Base-by-base conservation (phyloP, 2,329 filamentous ascomycete genomes). In the Ceratocystis variospora region DNA sequence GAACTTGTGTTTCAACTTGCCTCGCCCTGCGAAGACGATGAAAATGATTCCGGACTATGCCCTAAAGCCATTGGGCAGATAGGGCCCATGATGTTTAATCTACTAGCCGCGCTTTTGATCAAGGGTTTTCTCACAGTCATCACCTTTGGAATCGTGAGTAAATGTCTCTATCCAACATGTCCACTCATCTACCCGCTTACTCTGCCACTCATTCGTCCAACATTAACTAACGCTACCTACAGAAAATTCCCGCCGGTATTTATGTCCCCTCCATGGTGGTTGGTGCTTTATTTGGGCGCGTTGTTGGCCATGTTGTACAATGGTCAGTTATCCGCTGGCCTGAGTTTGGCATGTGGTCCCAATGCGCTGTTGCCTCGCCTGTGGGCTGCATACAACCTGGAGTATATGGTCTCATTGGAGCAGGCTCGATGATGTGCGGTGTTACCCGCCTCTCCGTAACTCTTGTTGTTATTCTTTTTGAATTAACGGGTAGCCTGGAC, bases 191-290 rank as follows among this genome's bases (percentile, higher is more conserved):
- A 12, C 33, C 3, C 33, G 12, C 33, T 3, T 2, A 37, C 33
- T 37, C 33, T 12, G 8, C 12, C 8, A n/a, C 33, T 25, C 17
- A 15, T 6, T 64, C 10, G 44, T 2, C 15, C 7, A 5, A 50
- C 46, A 22, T 55, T 6, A 68, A n/a, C 62, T 61, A 19, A 31
- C 41, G 12, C 25, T 4, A 1, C 0, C 12, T 6, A 62, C 73
- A 84, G 80, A 97, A 97, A 80, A 86, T 97, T 0, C 94, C 94
- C 8, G 91, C 93, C 0, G 94, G 94, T 69, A 96, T 99, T 71
- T 99, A 99, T 71, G 92, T 99, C 1, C 94, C 94, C 2, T 96
- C 93, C 71, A 99, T 99, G 94, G 94, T 97, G 33, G 90, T 97
- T 19, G 94, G 94, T 70, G 94, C 94, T 72, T 79, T 99, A 19